Base-by-base conservation (phyloP, 2,329 filamentous ascomycete species). In the Trichoderma sp. region DNA sequence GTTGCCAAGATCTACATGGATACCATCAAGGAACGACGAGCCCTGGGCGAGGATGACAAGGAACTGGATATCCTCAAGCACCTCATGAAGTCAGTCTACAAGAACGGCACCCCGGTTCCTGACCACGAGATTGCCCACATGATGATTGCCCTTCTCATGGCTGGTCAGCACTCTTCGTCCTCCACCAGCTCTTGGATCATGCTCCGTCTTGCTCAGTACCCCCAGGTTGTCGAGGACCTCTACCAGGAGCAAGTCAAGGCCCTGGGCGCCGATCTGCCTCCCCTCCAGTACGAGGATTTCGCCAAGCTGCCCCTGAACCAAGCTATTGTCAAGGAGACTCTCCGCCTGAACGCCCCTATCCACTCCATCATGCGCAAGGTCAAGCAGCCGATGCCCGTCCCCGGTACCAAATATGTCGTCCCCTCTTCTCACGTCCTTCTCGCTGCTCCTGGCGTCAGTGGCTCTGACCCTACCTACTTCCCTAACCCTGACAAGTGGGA, bases 321-420 rank as follows among this genome's bases (percentile, higher is more conserved):
- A 76, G 92, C 93, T 77, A 91, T 97, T 74, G 88, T 98, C 83
- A 96, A 95, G 84, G 95, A 98, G 83, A 97, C 95, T 3, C 91
- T 98, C 50, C 92, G 95, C 74, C 86, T 98, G 17, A 93, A 98
- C 81, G 92, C 94, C 1, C 95, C 95, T 1, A 98, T 98, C 78
- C 95, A 98, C 87, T 96, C 93, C 65, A 97, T 98, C 78, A 89
- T 98, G 87, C 93, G 95, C 77, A 92, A 93, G 76, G 95, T 97
- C 81, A 97, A 95, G 85, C 89, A 90, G 75, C 94, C 95, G 72
- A 93, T 98, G 88, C 88, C 90, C 12, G 88, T 97, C 30, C 90
- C 94, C 34, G 93, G 92, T 74, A 97, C 93, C 55, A 92, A 92
- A 76, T 97, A 91, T 79, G 89, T 93, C 71, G 90, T 98, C 74